Percentiles rank a stretch among this genome's conserved stretches.
Evolutionary conservation across 139 green algal genomes (phyloP).

Genomic region (Coccomyxa sp.): DNA sequence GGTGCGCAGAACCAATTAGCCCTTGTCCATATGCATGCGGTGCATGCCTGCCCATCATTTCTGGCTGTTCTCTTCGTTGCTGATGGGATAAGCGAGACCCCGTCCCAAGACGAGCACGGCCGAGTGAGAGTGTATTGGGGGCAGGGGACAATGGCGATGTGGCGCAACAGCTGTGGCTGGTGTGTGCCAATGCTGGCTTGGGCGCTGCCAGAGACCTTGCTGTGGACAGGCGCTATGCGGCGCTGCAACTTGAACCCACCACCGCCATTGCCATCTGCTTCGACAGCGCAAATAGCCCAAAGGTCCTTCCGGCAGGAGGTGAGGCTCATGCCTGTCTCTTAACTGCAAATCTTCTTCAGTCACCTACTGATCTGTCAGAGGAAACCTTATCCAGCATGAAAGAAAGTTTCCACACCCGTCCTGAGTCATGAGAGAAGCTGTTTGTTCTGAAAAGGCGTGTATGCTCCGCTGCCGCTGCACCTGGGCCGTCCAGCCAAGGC

Average conservation of each 20-base stretch:
- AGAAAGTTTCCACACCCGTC: background rate
- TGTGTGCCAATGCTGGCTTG: constrained; percentile 2
- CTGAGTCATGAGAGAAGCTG: background rate
- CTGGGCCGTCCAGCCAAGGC: background rate
- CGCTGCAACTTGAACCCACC: background rate
- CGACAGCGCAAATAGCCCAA: no score
- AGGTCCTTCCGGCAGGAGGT: no score
- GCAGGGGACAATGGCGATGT: no score
- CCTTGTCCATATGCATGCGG: no score
- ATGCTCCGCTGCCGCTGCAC: background rate
- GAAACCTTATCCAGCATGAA: background rate
- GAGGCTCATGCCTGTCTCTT: background rate
- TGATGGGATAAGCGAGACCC: no score
- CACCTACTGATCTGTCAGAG: background rate
- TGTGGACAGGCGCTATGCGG: background rate
- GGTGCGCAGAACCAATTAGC: no score
- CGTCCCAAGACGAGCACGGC: no score
- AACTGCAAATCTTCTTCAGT: background rate
- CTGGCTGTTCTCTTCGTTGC: no score
- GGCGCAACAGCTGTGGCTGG: background rate
- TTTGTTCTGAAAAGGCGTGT: background rate
- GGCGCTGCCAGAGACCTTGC: background rate
- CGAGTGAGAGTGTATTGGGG: no score
- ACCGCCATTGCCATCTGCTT: background rate
- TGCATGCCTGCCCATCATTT: no score